phyloP scores from a whole-genome alignment of 2,329 filamentous ascomycete species.

The Hypoxylon sp. region DNA sequence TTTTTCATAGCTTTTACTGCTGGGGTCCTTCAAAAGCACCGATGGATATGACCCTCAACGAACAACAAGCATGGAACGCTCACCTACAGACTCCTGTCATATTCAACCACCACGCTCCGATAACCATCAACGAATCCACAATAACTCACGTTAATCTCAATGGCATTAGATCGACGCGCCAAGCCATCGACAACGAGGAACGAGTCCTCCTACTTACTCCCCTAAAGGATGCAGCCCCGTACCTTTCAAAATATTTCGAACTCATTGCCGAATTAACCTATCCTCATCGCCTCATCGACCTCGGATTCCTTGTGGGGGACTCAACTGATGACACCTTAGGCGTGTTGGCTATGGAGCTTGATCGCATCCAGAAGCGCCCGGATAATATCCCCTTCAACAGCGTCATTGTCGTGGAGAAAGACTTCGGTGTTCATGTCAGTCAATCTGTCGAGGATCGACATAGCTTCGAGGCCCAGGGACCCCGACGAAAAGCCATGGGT shows the following conservation, averaged over 20 bases:
- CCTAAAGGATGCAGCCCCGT: slow-evolving; percentile 86
- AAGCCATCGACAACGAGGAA: slow-evolving; percentile 85
- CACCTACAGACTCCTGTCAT: slow-evolving; percentile 93
- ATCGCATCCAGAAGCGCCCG: slow-evolving; percentile 84
- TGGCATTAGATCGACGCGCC: slow-evolving; percentile 80
- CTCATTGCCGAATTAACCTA: slow-evolving; percentile 91
- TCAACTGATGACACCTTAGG: slow-evolving; percentile 91
- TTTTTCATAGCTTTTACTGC: slow-evolving; percentile 84
- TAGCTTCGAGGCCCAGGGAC: slow-evolving; percentile 86
- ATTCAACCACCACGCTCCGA: slow-evolving; percentile 93
- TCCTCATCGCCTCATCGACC: slow-evolving; percentile 93
- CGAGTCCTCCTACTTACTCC: slow-evolving; percentile 92
- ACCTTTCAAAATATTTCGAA: slow-evolving; percentile 92
- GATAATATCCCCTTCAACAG: slow-evolving; percentile 88
- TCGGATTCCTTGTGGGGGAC: slow-evolving; percentile 94
- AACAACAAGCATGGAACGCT: slow-evolving; percentile 88
- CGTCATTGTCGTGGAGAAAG: slow-evolving; percentile 87
- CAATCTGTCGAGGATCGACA: slow-evolving; percentile 88
- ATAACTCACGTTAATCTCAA: slow-evolving; percentile 90
- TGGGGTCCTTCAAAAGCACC: slow-evolving; percentile 96
- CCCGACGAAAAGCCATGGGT: slow-evolving; percentile 90
- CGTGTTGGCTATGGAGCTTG: slow-evolving; percentile 85
- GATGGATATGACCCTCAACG: slow-evolving; percentile 93
- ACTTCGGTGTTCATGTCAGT: slow-evolving; percentile 81
- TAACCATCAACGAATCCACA: slow-evolving; percentile 83